phyloP scores from a whole-genome alignment of 768 basidiomycete species.

The Tulasnella sp. region DNA sequence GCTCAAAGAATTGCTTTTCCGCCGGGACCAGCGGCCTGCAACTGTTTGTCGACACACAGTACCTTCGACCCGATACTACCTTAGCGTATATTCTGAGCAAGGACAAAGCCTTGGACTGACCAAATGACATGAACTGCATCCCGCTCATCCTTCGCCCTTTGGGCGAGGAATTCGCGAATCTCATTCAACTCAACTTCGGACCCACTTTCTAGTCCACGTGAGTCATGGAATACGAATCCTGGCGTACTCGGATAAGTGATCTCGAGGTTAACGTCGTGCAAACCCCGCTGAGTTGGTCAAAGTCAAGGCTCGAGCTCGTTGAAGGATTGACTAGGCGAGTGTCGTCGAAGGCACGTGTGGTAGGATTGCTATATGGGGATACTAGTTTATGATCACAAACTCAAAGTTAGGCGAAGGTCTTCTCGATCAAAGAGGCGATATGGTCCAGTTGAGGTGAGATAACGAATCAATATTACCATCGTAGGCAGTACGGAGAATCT shows the following conservation, averaged over 20 bases:
- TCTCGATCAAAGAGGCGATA: no score
- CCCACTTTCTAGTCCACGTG: constrained; percentile 25
- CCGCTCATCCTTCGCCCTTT: not conserved
- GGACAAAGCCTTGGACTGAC: not conserved
- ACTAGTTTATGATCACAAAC: no score
- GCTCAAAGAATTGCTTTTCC: not conserved
- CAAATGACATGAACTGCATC: not conserved
- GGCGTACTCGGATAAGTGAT: constrained; percentile 23
- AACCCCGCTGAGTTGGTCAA: no score
- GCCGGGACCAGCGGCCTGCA: no score
- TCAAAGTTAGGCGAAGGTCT: no score
- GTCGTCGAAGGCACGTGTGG: no score
- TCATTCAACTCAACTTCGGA: not conserved
- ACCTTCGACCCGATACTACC: not conserved
- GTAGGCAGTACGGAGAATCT: no score
- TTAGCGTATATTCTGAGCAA: not conserved
- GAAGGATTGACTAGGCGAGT: no score
- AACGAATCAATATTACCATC: no score
- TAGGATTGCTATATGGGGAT: no score
- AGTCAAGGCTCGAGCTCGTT: no score
- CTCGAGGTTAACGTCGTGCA: constrained; percentile 23
- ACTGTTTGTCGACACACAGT: not conserved
- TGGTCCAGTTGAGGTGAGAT: no score
- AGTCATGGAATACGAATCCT: constrained; percentile 26
- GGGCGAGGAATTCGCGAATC: not conserved